Conservation (phyloP, 768 basidiomycete genomes). For the Nidularia sp. region DNA sequence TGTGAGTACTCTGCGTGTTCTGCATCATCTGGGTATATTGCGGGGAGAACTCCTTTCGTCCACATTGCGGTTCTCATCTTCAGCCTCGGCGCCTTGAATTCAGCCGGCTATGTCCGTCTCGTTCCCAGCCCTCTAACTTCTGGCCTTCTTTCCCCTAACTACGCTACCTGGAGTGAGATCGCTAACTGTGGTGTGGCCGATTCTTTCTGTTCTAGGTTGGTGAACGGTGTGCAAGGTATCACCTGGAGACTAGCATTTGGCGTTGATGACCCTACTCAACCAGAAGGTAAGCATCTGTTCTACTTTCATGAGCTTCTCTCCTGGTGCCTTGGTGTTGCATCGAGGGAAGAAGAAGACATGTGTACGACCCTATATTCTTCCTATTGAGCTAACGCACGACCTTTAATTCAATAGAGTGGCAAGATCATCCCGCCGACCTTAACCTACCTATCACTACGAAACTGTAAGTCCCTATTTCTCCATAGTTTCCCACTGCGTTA, state of each 20-base stretch:
- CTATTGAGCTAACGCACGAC: not conserved
- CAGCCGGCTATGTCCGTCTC: not conserved
- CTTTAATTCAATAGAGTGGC: conserved; percentile 44
- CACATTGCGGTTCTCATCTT: not conserved
- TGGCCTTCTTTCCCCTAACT: not conserved
- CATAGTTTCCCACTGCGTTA: not conserved
- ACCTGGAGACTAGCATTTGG: conserved; percentile 63
- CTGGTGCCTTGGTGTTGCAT: not conserved
- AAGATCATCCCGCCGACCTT: conserved; percentile 50
- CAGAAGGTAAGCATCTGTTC: conserved; percentile 41
- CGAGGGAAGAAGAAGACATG: not conserved
- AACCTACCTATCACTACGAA: conserved; percentile 47
- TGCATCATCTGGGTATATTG: not conserved
- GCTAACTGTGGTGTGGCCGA: not conserved
- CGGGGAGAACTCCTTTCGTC: no score
- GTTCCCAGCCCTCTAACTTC: not conserved
- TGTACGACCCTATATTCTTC: not conserved
- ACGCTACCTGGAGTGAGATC: not conserved
- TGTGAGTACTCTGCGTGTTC: conserved; percentile 31
- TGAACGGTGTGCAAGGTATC: conserved; percentile 58
- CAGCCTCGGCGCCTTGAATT: not conserved
- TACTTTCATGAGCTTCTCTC: not conserved
- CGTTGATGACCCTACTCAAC: conserved; percentile 44
- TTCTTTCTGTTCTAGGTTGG: conserved; percentile 22
- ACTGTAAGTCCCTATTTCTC: conserved; percentile 31